A percentile compares a stretch with the other conserved stretches of the same genome.
These are phyloP conservation scores for Citrullus mucosospermus DNA, from an alignment of 306 rosid species.

Conservation along the genomic window DNA sequence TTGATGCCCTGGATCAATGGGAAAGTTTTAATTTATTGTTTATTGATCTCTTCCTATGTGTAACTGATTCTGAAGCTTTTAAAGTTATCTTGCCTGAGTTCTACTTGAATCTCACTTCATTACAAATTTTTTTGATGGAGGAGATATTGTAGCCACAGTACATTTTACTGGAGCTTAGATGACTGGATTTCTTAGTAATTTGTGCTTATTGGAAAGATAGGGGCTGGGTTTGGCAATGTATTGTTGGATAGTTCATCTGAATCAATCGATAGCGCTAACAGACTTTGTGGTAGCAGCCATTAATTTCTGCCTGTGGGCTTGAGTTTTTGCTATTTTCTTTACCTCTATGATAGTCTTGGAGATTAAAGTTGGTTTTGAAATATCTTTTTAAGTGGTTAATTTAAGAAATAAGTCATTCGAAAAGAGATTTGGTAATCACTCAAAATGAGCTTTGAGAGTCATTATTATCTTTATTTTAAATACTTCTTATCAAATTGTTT, in stretches of 20 bases:
- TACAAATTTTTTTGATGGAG: background rate
- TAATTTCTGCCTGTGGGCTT: background rate
- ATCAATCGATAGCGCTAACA: background rate
- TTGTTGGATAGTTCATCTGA: background rate
- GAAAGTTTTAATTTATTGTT: background rate
- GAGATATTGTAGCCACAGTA: background rate
- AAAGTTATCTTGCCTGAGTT: background rate
- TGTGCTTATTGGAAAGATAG: background rate
- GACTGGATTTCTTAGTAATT: background rate
- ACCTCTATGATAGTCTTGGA: background rate
- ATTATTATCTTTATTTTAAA: too few species aligned
- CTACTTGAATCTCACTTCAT: background rate
- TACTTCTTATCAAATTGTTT: too few species aligned
- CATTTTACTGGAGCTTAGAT: background rate
- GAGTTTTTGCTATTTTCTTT: background rate
- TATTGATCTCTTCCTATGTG: constrained; percentile 1
- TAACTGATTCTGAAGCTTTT: constrained; percentile 38
- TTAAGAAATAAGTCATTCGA: too few species aligned
- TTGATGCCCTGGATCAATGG: constrained; percentile 2
- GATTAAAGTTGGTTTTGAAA: background rate
- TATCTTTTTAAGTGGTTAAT: too few species aligned
- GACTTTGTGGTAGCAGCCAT: background rate
- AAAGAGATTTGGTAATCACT: too few species aligned
- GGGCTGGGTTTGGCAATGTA: background rate
- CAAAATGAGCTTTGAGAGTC: too few species aligned